phyloP scores from a whole-genome alignment of 345 rosid species.

The Dipteronia sinensis region DNA sequence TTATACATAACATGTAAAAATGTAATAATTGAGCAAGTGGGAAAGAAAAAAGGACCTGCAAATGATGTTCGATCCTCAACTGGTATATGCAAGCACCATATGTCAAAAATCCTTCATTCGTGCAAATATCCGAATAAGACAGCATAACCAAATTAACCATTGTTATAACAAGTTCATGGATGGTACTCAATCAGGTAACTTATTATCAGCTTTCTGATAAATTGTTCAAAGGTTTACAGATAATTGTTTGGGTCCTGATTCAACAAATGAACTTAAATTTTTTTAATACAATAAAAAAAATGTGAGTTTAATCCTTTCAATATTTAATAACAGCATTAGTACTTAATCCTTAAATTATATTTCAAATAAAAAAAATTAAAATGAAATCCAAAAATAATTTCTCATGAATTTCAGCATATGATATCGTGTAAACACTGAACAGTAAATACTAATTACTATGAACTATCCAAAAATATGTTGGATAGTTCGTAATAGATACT shows the following conservation, averaged over 20 bases:
- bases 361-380: neutral
- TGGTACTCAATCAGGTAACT: neutral
- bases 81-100: slow-evolving; percentile 77
- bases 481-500: slow-evolving; percentile 18
- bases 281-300: no score
- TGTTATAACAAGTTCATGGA: neutral
- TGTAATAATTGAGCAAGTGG: neutral
- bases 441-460: neutral
- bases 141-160: neutral
- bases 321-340: neutral
- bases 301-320: no score
- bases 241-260: neutral
- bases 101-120: slow-evolving; percentile 55
- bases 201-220: neutral
- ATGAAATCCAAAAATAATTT: no score
- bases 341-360: neutral
- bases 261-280: neutral
- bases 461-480: neutral
- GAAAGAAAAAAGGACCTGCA: slow-evolving; percentile 35
- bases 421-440: neutral
- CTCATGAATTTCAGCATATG: neutral
- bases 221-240: neutral
- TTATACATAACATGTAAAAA: neutral
- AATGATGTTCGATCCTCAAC: slow-evolving; percentile 56
- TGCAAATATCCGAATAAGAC: neutral